Conservation (phyloP, 371 early-diverging fungal species). For the Blakeslea trispora region DNA sequence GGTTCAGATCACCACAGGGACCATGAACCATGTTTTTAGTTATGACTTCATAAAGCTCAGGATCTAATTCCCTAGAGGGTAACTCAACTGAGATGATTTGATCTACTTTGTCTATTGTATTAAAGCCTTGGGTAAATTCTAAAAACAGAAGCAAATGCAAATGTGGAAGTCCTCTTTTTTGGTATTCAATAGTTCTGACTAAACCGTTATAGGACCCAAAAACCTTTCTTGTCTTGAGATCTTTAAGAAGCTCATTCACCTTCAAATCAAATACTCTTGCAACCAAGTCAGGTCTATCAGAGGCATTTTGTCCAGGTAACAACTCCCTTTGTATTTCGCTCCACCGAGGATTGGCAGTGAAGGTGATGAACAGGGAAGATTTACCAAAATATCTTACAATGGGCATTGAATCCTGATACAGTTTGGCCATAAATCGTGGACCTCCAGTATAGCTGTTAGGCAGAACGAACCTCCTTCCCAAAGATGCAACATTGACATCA, state of each 20-base stretch:
- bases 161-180: constrained; percentile 12
- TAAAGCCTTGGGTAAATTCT: no score
- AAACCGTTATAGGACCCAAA: constrained; percentile 8
- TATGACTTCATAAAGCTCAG: constrained; percentile 2
- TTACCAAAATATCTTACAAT: constrained; percentile 17
- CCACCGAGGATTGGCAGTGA: constrained; percentile 9
- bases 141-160: constrained; percentile 2
- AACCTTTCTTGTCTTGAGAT: constrained; percentile 20
- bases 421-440: constrained; percentile 2
- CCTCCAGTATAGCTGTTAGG: constrained; percentile 5
- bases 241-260: constrained; percentile 21
- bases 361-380: constrained; percentile 30
- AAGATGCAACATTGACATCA: not conserved
- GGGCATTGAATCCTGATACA: constrained; percentile 4
- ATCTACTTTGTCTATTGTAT: not conserved
- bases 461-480: constrained; percentile 1
- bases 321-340: constrained; percentile 3
- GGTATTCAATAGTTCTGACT: constrained; percentile 3
- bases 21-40: not conserved
- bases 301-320: constrained; percentile 2
- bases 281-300: constrained; percentile 25
- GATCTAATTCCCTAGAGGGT: not conserved
- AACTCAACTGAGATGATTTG: constrained; percentile 4
- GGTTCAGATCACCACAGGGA: not conserved
- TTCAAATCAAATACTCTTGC: constrained; percentile 31